These are phyloP conservation scores for Penicillium sp. DNA, from an alignment of 2,329 filamentous ascomycete genomes.

Conservation along the genomic window DNA sequence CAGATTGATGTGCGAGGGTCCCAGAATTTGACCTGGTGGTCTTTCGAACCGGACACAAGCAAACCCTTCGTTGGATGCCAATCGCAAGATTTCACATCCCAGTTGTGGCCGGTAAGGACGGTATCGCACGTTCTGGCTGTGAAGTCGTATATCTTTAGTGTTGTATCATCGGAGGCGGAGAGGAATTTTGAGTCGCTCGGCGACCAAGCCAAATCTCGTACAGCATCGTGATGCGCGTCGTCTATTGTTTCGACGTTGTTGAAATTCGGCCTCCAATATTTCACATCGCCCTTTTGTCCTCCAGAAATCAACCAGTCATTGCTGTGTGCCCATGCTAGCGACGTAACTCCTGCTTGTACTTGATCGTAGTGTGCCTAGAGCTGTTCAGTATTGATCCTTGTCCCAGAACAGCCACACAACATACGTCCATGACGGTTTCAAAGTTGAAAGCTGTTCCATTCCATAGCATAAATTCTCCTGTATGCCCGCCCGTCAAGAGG, in stretches of 20 bases:
- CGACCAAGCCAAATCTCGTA: conserved; percentile 89
- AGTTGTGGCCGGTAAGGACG: conserved; percentile 88
- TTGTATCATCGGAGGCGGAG: conserved; percentile 91
- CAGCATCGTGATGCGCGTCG: conserved; percentile 85
- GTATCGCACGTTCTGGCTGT: conserved; percentile 82
- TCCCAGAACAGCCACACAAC: conserved; percentile 22
- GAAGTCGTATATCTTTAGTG: conserved; percentile 96
- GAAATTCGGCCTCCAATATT: conserved; percentile 99
- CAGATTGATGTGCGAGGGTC: conserved; percentile 91
- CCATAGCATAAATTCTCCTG: conserved; percentile 97
- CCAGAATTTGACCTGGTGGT: conserved; percentile 97
- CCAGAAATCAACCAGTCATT: conserved; percentile 97
- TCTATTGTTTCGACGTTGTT: conserved; percentile 94
- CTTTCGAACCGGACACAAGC: conserved; percentile 94
- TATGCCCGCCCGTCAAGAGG: conserved; percentile 89
- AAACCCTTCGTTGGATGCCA: conserved; percentile 97
- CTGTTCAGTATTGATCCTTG: conserved; percentile 18
- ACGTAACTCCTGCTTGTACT: conserved; percentile 50
- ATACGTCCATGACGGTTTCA: conserved; percentile 91
- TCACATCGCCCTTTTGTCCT: conserved; percentile 92
- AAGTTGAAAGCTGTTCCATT: conserved; percentile 99
- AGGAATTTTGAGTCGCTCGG: conserved; percentile 96
- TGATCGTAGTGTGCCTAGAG: conserved; percentile 73
- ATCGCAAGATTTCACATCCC: conserved; percentile 96
- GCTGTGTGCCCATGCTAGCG: conserved; percentile 78